These are phyloP conservation scores for Phyllosticta paracitricarpa DNA, from an alignment of 2,329 filamentous ascomycete species.

Conservation along the genomic window DNA sequence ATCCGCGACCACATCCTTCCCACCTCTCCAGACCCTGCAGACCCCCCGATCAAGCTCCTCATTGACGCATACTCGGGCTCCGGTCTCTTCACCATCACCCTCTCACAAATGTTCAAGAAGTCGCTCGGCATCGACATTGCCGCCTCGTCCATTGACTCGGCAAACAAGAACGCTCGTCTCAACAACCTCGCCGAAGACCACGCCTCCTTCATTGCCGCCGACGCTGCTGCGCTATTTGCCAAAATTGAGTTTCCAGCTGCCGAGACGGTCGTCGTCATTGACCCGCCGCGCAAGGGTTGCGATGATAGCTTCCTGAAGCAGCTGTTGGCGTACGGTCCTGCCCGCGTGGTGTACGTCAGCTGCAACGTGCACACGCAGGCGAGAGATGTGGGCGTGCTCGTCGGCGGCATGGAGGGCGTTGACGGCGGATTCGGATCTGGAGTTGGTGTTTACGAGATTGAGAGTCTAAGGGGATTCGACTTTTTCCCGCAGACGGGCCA, in stretches of 20 bases:
- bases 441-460: slow-evolving; percentile 61
- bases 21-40: slow-evolving; percentile 12
- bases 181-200: slow-evolving; percentile 61
- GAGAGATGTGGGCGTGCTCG: slow-evolving; percentile 78
- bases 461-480: slow-evolving; percentile 86
- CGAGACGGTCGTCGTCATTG: slow-evolving; percentile 87
- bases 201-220: slow-evolving; percentile 79
- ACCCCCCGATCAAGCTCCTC: slow-evolving; percentile 58
- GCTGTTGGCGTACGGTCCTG: slow-evolving; percentile 66
- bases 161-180: slow-evolving; percentile 64
- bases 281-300: slow-evolving; percentile 94
- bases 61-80: slow-evolving; percentile 98
- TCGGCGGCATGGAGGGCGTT: slow-evolving; percentile 51
- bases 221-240: slow-evolving; percentile 74
- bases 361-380: slow-evolving; percentile 99
- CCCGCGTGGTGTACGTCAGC: slow-evolving; percentile 82
- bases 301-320: slow-evolving; percentile 76
- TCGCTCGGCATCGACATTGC: slow-evolving; percentile 89
- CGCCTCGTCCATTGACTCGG: slow-evolving; percentile 64
- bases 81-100: slow-evolving; percentile 91
- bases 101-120: slow-evolving; percentile 68
- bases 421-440: slow-evolving; percentile 26
- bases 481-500: slow-evolving; percentile 85
- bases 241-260: slow-evolving; percentile 62
- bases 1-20: slow-evolving; percentile 71